phyloP scores from a whole-genome alignment of 2,329 filamentous ascomycete genomes.

The Phialemonium atrogriseum region DNA sequence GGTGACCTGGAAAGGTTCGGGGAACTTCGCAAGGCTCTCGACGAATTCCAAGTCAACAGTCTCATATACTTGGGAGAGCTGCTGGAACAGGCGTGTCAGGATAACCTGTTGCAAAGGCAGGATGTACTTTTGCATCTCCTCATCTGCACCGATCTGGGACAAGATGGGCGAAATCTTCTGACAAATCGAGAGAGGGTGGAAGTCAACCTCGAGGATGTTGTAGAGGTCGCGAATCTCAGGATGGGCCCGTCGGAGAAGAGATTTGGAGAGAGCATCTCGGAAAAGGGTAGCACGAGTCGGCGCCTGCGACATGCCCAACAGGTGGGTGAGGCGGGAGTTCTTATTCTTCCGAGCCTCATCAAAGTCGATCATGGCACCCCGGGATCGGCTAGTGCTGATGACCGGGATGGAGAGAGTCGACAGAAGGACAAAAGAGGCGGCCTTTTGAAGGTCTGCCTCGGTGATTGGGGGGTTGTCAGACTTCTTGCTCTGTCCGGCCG shows the following conservation, averaged over 20 bases:
- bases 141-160: constrained; percentile 82
- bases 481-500: constrained; percentile 81
- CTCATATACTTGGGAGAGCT: constrained; percentile 97
- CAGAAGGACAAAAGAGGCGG: constrained; percentile 89
- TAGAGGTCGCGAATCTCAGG: constrained; percentile 96
- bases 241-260: constrained; percentile 81
- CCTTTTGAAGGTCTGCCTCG: constrained; percentile 86
- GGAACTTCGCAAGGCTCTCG: constrained; percentile 88
- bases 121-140: constrained; percentile 97
- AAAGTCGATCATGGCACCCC: constrained; percentile 91
- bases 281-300: constrained; percentile 87
- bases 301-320: constrained; percentile 84
- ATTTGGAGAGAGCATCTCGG: constrained; percentile 93
- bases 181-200: constrained; percentile 97
- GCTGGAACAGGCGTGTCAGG: constrained; percentile 95
- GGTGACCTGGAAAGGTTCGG: constrained; percentile 89
- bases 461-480: constrained; percentile 85
- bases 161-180: constrained; percentile 98
- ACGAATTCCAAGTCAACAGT: constrained; percentile 93
- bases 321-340: constrained; percentile 92
- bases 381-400: constrained; percentile 95
- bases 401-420: constrained; percentile 97
- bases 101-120: constrained; percentile 96
- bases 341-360: constrained; percentile 98
- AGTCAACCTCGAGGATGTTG: constrained; percentile 98